Evolutionary conservation across 371 early-diverging fungal genomes (phyloP).

Genomic region (Dichotomocladium elegans): DNA sequence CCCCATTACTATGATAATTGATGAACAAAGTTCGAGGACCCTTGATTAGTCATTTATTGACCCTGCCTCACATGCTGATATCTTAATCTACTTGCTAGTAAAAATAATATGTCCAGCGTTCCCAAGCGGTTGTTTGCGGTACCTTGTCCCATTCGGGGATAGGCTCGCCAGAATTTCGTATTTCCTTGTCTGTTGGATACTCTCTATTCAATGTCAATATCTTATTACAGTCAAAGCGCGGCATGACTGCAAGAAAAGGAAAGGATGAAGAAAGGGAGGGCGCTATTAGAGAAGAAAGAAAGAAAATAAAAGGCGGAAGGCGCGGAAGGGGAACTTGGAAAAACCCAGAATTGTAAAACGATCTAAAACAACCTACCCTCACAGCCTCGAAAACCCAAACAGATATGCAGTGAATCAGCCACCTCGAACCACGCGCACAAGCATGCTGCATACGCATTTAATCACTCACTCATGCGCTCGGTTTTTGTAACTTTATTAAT

Average conservation of each 20-base stretch:
- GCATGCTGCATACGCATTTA: too few relatives aligned
- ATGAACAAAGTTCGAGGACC: too few relatives aligned
- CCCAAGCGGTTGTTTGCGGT: slow-evolving; percentile 23
- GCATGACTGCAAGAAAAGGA: neutral
- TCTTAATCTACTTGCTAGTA: slow-evolving; percentile 19
- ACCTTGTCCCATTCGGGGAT: slow-evolving; percentile 22
- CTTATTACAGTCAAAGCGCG: neutral
- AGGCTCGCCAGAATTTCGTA: neutral
- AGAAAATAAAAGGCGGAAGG: too few relatives aligned
- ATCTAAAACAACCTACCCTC: too few relatives aligned
- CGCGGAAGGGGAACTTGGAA: too few relatives aligned
- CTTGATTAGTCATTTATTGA: neutral
- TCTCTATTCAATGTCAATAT: slow-evolving; percentile 4
- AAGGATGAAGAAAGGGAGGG: neutral
- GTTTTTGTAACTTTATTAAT: too few relatives aligned
- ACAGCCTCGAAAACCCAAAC: too few relatives aligned
- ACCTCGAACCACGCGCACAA: too few relatives aligned
- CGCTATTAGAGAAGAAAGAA: too few relatives aligned
- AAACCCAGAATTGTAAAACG: too few relatives aligned
- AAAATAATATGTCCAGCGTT: slow-evolving; percentile 24
- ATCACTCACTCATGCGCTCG: too few relatives aligned
- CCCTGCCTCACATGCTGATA: neutral
- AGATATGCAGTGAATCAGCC: too few relatives aligned
- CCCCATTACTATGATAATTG: slow-evolving; percentile 18
- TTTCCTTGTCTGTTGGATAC: slow-evolving; percentile 5